phyloP scores from a whole-genome alignment of 805 yeast genomes.

The Saccharomycopsis babjevae region DNA sequence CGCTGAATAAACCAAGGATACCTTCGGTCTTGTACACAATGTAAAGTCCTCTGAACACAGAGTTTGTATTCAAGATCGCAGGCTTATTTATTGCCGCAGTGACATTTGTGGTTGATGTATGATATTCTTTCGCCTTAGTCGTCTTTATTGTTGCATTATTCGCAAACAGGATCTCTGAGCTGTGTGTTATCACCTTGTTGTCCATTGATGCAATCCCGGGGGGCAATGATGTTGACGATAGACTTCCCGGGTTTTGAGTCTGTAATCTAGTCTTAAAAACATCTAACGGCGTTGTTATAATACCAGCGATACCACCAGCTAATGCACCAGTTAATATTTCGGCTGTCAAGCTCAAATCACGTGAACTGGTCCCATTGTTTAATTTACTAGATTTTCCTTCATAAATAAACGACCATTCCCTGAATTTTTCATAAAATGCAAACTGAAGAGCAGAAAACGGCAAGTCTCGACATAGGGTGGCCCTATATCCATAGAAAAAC shows the following conservation, averaged over 20 bases:
- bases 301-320: slow-evolving; percentile 91
- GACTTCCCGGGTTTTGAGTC: slow-evolving; percentile 49
- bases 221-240: slow-evolving; percentile 8
- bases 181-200: background rate
- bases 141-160: background rate
- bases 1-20: slow-evolving; percentile 68
- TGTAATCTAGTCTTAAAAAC: slow-evolving; percentile 90
- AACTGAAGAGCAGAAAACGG: slow-evolving; percentile 95
- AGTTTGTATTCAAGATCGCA: slow-evolving; percentile 13
- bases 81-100: slow-evolving; percentile 6
- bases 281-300: slow-evolving; percentile 81
- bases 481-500: slow-evolving; percentile 84
- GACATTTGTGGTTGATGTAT: background rate
- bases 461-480: slow-evolving; percentile 82
- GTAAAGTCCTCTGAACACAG: slow-evolving; percentile 41
- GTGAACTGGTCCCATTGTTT: slow-evolving; percentile 25
- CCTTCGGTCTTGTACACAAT: slow-evolving; percentile 69
- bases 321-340: slow-evolving; percentile 88
- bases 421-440: slow-evolving; percentile 84
- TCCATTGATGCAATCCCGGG: slow-evolving; percentile 2
- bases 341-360: slow-evolving; percentile 41
- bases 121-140: background rate
- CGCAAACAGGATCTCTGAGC: background rate
- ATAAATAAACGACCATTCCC: slow-evolving; percentile 44
- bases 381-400: slow-evolving; percentile 23